A percentile compares a stretch with the other conserved stretches of the same genome.
These are phyloP conservation scores for Purpureocillium takamizusanense DNA, from an alignment of 2,329 filamentous ascomycete species.

Conservation along the genomic window DNA sequence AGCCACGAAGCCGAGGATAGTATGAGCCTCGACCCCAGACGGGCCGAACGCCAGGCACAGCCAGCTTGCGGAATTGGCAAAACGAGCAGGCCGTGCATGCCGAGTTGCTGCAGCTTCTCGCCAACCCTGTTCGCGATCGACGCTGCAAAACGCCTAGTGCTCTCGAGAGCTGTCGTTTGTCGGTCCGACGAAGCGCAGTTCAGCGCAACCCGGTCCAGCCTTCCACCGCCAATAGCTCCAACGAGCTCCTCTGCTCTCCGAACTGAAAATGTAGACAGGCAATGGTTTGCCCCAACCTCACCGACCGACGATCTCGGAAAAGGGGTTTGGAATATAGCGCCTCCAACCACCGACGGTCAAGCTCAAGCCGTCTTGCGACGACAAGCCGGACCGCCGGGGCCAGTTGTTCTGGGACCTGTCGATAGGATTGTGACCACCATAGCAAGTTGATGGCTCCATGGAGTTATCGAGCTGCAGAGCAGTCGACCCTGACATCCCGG, in stretches of 20 bases:
- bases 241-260: too few species aligned
- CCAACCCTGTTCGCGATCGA: not conserved
- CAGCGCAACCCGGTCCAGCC: too few species aligned
- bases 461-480: constrained; percentile 75
- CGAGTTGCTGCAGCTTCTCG: not conserved
- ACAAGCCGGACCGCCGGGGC: constrained; percentile 59
- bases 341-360: constrained; percentile 49
- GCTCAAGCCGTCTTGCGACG: constrained; percentile 51
- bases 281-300: constrained; percentile 94
- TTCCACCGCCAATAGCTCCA: too few species aligned
- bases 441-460: constrained; percentile 66
- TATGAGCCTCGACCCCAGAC: too few species aligned
- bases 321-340: constrained; percentile 84
- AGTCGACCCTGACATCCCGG: constrained; percentile 56
- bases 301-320: constrained; percentile 80
- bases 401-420: constrained; percentile 86
- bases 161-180: not conserved
- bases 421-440: constrained; percentile 87
- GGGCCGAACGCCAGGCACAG: too few species aligned
- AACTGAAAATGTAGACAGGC: constrained; percentile 52
- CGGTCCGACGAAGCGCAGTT: not conserved
- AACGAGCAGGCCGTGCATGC: too few species aligned
- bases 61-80: too few species aligned
- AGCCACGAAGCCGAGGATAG: too few species aligned
- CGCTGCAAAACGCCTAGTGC: not conserved